Evolutionary conservation across 495 filamentous ascomycete species (phyloP).

Genomic region (Astrothelium macrocarpum): DNA sequence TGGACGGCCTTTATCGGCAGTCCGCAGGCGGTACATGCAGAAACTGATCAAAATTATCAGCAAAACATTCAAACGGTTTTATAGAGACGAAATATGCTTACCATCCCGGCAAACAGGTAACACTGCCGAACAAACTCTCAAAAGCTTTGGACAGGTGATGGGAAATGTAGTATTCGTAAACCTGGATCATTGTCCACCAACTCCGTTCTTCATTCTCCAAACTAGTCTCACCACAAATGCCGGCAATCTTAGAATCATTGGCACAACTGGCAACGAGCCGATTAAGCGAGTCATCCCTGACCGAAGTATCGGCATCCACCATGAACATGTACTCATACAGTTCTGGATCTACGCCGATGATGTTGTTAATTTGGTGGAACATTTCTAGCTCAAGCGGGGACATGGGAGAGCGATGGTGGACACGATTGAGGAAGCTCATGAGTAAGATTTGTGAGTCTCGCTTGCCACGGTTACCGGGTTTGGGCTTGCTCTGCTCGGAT

Average conservation of each 20-base stretch:
- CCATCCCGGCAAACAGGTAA: constrained; percentile 98
- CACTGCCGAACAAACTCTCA: constrained; percentile 88
- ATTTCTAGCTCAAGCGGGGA: constrained; percentile 92
- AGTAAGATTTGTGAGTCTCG: constrained; percentile 88
- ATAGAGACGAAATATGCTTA: constrained; percentile 41
- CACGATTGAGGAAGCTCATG: constrained; percentile 88
- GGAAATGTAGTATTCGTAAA: constrained; percentile 97
- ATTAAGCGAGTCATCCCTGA: constrained; percentile 85
- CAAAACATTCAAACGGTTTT: constrained; percentile 1
- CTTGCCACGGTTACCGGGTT: constrained; percentile 96
- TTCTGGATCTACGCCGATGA: constrained; percentile 95
- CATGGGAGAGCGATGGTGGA: constrained; percentile 90
- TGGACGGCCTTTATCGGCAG: constrained; percentile 82
- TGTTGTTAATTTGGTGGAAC: constrained; percentile 98
- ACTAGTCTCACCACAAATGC: constrained; percentile 95
- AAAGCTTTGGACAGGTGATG: constrained; percentile 92
- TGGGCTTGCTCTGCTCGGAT: constrained; percentile 81
- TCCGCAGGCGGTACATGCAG: constrained; percentile 94
- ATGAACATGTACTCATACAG: constrained; percentile 96
- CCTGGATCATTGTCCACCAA: constrained; percentile 99
- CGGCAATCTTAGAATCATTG: constrained; percentile 90
- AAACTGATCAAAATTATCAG: constrained; percentile 56
- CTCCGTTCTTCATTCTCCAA: constrained; percentile 86
- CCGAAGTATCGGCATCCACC: constrained; percentile 96
- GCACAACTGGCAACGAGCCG: constrained; percentile 86